Evolutionary conservation across 129 eudicot genomes (phyloP).

Genomic region (Saussurea involucrata): DNA sequence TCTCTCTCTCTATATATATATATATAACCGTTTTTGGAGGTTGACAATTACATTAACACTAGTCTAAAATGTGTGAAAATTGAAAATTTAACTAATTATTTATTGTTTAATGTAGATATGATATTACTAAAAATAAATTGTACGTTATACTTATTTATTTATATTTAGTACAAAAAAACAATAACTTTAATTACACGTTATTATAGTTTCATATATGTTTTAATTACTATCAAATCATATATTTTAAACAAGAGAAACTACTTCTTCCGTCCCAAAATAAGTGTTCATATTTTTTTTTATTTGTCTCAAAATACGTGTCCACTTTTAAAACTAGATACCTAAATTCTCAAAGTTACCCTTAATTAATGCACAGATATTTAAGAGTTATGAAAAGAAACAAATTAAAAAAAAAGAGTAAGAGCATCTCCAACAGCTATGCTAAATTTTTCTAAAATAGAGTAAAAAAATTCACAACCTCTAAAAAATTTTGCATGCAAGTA

Average conservation of each 20-base stretch:
- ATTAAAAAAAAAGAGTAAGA: too few species aligned
- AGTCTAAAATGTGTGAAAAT: neutral
- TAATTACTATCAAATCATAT: neutral
- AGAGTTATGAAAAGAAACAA: too few species aligned
- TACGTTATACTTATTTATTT: neutral
- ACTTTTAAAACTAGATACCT: too few species aligned
- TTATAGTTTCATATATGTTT: neutral
- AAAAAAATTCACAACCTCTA: too few species aligned
- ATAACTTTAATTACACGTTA: neutral
- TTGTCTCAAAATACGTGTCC: too few species aligned
- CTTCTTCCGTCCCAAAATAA: neutral
- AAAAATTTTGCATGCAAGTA: too few species aligned
- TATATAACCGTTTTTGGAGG: neutral
- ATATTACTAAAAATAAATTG: neutral
- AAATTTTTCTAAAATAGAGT: too few species aligned
- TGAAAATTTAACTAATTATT: neutral
- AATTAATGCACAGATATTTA: too few species aligned
- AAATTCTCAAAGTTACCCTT: too few species aligned
- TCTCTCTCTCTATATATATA: too few species aligned
- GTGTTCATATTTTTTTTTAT: too few species aligned
- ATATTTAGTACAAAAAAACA: neutral
- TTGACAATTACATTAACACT: neutral
- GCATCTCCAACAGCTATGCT: too few species aligned
- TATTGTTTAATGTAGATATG: neutral
- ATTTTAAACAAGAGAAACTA: neutral